Conservation (phyloP, 2,329 filamentous ascomycete species). For the Pleomassaria siparia region DNA sequence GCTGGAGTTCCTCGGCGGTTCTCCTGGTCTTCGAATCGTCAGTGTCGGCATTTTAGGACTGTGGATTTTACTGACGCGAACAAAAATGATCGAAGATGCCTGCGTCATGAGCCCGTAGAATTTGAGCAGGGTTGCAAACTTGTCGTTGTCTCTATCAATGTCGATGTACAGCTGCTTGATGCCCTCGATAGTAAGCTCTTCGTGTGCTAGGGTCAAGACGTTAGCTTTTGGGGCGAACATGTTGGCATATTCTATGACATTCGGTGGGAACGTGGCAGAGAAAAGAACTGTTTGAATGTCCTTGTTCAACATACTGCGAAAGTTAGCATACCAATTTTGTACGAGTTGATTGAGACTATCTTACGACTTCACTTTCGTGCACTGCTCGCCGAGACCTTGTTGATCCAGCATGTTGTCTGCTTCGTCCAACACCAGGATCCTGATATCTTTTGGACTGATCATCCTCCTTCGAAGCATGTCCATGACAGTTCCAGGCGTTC, state of each 20-base stretch:
- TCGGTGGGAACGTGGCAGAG: slow-evolving; percentile 88
- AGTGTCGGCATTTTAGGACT: not conserved
- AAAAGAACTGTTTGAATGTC: slow-evolving; percentile 88
- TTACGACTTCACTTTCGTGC: slow-evolving; percentile 82
- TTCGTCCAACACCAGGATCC: slow-evolving; percentile 89
- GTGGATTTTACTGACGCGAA: slow-evolving; percentile 63
- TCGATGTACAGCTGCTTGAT: slow-evolving; percentile 99
- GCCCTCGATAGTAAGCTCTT: slow-evolving; percentile 92
- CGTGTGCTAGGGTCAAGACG: slow-evolving; percentile 81
- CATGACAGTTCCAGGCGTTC: slow-evolving; percentile 90
- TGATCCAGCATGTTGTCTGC: slow-evolving; percentile 99
- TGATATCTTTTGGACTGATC: slow-evolving; percentile 71
- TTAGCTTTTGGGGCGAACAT: slow-evolving; percentile 86
- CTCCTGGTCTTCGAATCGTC: slow-evolving; percentile 66
- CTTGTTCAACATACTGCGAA: slow-evolving; percentile 67
- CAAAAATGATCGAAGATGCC: slow-evolving; percentile 96
- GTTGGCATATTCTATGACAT: slow-evolving; percentile 80
- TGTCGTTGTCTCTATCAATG: slow-evolving; percentile 76
- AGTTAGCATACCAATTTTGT: slow-evolving; percentile 31
- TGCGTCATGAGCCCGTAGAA: slow-evolving; percentile 97
- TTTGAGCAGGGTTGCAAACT: slow-evolving; percentile 85
- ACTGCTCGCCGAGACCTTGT: slow-evolving; percentile 93
- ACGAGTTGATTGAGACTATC: slow-evolving; percentile 32
- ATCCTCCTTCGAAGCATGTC: slow-evolving; percentile 79
- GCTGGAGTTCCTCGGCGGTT: slow-evolving; percentile 82